Base-by-base conservation (phyloP, 2,329 filamentous ascomycete genomes). In the Colletotrichum lentis region DNA sequence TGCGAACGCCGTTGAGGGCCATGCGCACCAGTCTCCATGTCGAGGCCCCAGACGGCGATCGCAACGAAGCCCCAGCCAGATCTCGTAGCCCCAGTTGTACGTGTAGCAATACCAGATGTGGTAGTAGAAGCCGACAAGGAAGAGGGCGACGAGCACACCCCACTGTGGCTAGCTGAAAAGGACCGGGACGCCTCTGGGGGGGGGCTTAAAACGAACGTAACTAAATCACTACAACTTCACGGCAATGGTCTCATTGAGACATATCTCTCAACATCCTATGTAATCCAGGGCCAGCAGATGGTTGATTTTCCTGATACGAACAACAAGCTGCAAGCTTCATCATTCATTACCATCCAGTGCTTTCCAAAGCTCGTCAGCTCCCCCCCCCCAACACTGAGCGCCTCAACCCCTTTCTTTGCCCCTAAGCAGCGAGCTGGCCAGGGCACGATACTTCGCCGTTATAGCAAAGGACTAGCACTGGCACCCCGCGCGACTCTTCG, bases 61-160 rank as follows among this genome's bases (percentile, higher is more conserved):
- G 71, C 72, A 2, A 69, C 69, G 54, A 75, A 76, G 2, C 74
- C 67, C 83, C 83, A 86, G 14, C 83, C 83, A 86, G 14, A 76
- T 73, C 68, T 84, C 80, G 69, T 85, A 80, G 2, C 80, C 79
- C 75, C 78, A 82, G 44, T 76, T 73, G 60, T 77, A 70, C 7
- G 64, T 57, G 64, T 76, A 78, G 5, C 71, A 64, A 5, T 72
- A 39, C 2, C 72, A 67, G 53, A 81, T 74, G 67, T 83, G 81
- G 22, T 78, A 80, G 73, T 76, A 82, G 49, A 73, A 78, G 5
- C 79, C 81, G 3, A 78, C 74, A 1, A 84, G 47, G 4, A 78
- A 69, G 11, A 84, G 69, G 16, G 80, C 74, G 0, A 79, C 73
- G 1, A 83, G 46, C 18, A 78, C 24, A 2, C 39, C n/a, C 44